A percentile compares a stretch with the other conserved stretches of the same genome.
These are phyloP conservation scores for Syzygium oleosum DNA, from an alignment of 345 rosid species.

Conservation along the genomic window DNA sequence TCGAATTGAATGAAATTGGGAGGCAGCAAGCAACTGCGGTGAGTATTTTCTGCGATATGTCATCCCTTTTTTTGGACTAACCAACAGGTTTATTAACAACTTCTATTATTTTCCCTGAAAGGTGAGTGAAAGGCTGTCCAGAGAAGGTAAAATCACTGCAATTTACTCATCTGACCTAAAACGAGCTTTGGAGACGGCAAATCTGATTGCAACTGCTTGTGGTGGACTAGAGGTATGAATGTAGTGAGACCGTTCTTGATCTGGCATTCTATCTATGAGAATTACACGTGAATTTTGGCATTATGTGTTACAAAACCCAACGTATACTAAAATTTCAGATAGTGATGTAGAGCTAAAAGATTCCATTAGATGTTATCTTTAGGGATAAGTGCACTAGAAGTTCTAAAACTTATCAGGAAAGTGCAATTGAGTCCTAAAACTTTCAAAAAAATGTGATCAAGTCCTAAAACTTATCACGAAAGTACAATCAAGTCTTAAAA, in stretches of 20 bases:
- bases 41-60: slow-evolving; percentile 4
- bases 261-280: too few relatives aligned
- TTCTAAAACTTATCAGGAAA: too few relatives aligned
- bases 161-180: background rate
- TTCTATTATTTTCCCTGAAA: slow-evolving; percentile 4
- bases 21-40: slow-evolving; percentile 65
- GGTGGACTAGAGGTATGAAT: background rate
- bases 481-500: too few relatives aligned
- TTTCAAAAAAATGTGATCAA: too few relatives aligned
- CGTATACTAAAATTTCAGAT: slow-evolving; percentile 66
- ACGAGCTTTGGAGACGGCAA: background rate
- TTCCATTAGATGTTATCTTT: background rate
- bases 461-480: too few relatives aligned
- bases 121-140: slow-evolving; percentile 65
- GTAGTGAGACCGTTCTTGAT: too few relatives aligned
- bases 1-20: slow-evolving; percentile 71
- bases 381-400: too few relatives aligned
- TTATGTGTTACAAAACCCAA: background rate
- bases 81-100: background rate
- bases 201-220: background rate
- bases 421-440: too few relatives aligned
- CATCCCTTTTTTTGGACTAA: background rate
- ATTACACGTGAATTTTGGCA: background rate
- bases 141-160: slow-evolving; percentile 36
- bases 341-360: background rate